Evolutionary conservation across 208 protist species (phyloP).

Genomic region (Acanthamoeba culbertsoni): DNA sequence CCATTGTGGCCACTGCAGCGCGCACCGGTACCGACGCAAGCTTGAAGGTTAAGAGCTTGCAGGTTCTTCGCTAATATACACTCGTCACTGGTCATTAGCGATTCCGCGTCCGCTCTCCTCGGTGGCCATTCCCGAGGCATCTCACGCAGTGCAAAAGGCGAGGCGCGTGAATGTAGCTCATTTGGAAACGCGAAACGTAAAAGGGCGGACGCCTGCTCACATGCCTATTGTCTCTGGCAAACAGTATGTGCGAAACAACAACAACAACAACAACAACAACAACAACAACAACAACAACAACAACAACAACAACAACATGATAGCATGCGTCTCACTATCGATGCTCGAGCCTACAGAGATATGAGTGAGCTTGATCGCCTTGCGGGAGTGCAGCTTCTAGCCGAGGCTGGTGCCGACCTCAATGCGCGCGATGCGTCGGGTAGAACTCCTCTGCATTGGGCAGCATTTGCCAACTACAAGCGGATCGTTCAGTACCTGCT

Average conservation of each 20-base stretch:
- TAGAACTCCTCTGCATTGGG: constrained; percentile 3
- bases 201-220: not conserved
- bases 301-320: no score
- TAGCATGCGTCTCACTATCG: no score
- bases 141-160: not conserved
- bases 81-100: not conserved
- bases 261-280: not conserved
- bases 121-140: not conserved
- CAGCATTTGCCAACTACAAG: not conserved
- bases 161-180: not conserved
- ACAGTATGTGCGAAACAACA: not conserved
- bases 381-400: not conserved
- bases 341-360: no score
- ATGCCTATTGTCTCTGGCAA: not conserved
- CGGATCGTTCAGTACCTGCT: not conserved
- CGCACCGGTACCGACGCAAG: not conserved
- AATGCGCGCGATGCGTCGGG: not conserved
- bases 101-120: not conserved
- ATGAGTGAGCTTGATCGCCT: not conserved
- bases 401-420: constrained; percentile 1
- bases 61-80: no score
- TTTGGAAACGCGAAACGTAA: not conserved
- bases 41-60: not conserved
- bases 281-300: not conserved
- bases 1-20: not conserved